Evolutionary conservation across 2,329 filamentous ascomycete species (phyloP).

Genomic region (Fusarium sp.): DNA sequence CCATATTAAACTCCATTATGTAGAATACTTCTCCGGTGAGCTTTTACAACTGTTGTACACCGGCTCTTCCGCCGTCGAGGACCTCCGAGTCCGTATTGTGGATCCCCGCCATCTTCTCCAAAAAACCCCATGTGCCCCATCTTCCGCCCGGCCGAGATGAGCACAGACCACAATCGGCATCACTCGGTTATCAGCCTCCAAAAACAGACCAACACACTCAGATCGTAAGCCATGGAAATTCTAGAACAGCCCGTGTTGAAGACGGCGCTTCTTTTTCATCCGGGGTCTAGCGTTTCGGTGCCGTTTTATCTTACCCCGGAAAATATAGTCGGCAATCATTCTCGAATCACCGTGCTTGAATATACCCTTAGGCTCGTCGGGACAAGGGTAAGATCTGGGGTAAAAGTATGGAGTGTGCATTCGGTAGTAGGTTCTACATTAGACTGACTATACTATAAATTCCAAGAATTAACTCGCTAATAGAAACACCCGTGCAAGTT

Average conservation of each 20-base stretch:
- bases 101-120: neutral
- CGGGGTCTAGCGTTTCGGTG: conserved; percentile 7
- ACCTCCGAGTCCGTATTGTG: neutral
- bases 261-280: neutral
- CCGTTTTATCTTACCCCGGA: conserved; percentile 26
- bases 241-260: neutral
- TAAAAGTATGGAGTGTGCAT: neutral
- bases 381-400: conserved; percentile 16
- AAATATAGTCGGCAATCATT: conserved; percentile 28
- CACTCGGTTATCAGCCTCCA: conserved; percentile 35
- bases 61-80: neutral
- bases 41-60: neutral
- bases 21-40: neutral
- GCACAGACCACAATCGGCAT: conserved; percentile 42
- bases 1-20: neutral
- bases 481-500: neutral
- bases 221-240: neutral
- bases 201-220: neutral
- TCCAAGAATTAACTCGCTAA: neutral
- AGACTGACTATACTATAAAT: neutral
- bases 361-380: neutral
- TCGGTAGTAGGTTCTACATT: neutral
- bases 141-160: conserved; percentile 31
- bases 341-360: conserved; percentile 25
- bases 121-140: neutral